Evolutionary conservation across 2,329 filamentous ascomycete species (phyloP).

Genomic region (Chlorencoelia australis): DNA sequence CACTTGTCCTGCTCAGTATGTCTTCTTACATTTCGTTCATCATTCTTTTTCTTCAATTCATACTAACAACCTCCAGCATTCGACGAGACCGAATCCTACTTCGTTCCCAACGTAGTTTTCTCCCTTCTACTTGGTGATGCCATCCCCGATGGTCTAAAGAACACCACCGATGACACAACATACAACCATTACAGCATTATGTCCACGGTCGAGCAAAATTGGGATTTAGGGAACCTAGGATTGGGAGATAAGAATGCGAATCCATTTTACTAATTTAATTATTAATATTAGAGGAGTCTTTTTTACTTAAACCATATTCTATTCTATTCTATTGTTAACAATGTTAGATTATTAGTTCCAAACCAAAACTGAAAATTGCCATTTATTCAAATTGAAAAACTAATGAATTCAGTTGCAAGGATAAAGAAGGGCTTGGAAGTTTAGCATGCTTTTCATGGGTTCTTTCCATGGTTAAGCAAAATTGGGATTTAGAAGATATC

Average conservation of each 20-base stretch:
- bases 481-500: slow-evolving; percentile 56
- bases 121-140: slow-evolving; percentile 64
- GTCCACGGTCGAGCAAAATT: slow-evolving; percentile 53
- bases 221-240: slow-evolving; percentile 56
- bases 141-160: slow-evolving; percentile 48
- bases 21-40: slow-evolving; percentile 42
- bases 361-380: no score
- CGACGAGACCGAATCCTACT: slow-evolving; percentile 65
- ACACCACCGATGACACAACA: slow-evolving; percentile 56
- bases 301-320: no score
- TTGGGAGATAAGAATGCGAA: slow-evolving; percentile 27
- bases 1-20: slow-evolving; percentile 57
- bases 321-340: no score
- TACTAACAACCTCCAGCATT: slow-evolving; percentile 64
- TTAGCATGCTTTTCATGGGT: no score
- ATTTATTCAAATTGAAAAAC: no score
- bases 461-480: slow-evolving; percentile 50
- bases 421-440: no score
- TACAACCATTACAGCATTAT: slow-evolving; percentile 65
- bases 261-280: slow-evolving; percentile 44
- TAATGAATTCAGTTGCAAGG: no score
- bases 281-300: no score
- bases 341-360: no score
- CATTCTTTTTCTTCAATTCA: slow-evolving; percentile 57
- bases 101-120: slow-evolving; percentile 55